These are phyloP conservation scores for Bothriochloa decipiens DNA, from an alignment of 176 grass and related monocot species.

Conservation along the genomic window DNA sequence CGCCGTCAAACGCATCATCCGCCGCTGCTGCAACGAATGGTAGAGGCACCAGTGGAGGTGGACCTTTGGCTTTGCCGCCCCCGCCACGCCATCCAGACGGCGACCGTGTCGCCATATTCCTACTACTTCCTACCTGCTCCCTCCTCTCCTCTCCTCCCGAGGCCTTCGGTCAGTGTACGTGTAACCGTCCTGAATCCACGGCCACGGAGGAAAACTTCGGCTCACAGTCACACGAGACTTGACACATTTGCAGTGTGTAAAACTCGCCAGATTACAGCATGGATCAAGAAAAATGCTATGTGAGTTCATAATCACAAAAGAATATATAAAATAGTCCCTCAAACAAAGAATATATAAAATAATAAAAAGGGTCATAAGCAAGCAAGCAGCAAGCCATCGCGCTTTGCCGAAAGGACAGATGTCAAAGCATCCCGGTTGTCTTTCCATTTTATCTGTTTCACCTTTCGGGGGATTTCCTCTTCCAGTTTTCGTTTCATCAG, in stretches of 20 bases:
- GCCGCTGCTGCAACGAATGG: neutral
- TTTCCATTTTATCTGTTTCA: neutral
- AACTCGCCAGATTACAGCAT: neutral
- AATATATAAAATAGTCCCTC: too few relatives aligned
- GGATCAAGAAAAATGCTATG: neutral
- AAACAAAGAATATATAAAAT: neutral
- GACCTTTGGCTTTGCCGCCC: slow-evolving; percentile 28
- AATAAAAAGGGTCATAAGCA: neutral
- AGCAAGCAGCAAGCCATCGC: neutral
- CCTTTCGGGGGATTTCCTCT: neutral
- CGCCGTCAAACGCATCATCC: slow-evolving; percentile 31
- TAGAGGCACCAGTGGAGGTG: neutral
- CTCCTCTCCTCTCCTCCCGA: neutral
- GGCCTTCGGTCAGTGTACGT: too few relatives aligned
- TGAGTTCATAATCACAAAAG: neutral
- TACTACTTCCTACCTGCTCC: neutral
- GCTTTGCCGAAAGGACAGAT: neutral
- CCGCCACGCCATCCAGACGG: slow-evolving; percentile 29
- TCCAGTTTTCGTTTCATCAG: neutral
- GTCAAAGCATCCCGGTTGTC: neutral
- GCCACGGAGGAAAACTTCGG: neutral
- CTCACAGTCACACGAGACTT: neutral
- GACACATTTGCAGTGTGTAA: neutral
- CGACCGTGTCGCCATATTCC: neutral
- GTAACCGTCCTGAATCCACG: neutral